These are phyloP conservation scores for Candolleomyces aberdarensis DNA, from an alignment of 768 basidiomycete genomes.

Conservation along the genomic window DNA sequence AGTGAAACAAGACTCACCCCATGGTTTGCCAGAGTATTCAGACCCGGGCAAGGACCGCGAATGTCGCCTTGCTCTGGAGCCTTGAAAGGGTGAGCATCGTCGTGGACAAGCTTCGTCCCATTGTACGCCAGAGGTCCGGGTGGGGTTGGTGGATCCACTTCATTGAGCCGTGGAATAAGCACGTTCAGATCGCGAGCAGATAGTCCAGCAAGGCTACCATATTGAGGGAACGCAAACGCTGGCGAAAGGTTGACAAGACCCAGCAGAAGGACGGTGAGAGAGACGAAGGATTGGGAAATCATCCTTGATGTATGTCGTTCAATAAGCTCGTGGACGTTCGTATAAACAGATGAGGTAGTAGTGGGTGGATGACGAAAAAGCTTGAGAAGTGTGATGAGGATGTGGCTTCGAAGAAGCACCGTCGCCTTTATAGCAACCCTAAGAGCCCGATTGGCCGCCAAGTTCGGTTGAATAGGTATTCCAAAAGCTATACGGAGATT, in stretches of 20 bases:
- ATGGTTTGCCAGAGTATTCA: slow-evolving; percentile 19
- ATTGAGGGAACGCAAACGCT: slow-evolving; percentile 17
- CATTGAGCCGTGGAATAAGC: slow-evolving; percentile 3
- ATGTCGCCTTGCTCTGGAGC: slow-evolving; percentile 10
- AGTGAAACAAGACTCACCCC: slow-evolving; percentile 15
- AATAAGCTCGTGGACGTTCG: too few species aligned
- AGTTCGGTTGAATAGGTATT: too few species aligned
- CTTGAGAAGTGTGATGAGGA: too few species aligned
- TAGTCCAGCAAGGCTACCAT: slow-evolving; percentile 23
- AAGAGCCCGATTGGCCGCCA: too few species aligned
- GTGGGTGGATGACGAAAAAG: too few species aligned
- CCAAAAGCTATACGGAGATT: too few species aligned
- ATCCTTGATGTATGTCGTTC: too few species aligned
- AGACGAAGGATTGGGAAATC: too few species aligned
- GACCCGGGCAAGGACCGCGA: slow-evolving; percentile 18
- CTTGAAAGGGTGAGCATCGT: slow-evolving; percentile 16
- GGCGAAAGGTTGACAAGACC: neutral
- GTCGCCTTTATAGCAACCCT: too few species aligned
- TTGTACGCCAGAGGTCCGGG: slow-evolving; percentile 9
- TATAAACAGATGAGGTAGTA: too few species aligned
- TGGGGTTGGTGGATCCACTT: slow-evolving; percentile 1
- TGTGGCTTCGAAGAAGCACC: too few species aligned
- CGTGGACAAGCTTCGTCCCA: slow-evolving; percentile 13
- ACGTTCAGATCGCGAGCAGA: slow-evolving; percentile 16
- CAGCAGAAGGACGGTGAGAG: too few species aligned